Conservation (phyloP, 2,329 filamentous ascomycete genomes). For the Kalaharituber pfeilii region DNA sequence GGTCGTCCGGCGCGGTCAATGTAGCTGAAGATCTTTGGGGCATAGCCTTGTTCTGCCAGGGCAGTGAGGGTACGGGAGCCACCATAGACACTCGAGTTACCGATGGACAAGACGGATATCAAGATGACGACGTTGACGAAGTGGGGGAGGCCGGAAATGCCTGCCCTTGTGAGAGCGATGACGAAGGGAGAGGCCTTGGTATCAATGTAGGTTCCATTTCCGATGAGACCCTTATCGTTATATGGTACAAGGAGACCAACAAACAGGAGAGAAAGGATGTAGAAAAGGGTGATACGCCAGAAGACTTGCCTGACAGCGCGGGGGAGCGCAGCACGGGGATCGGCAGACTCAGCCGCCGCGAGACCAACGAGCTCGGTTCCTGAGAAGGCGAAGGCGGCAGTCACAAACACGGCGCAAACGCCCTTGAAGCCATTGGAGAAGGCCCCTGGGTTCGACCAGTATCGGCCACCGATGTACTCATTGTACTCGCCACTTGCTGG, state of each 20-base stretch:
- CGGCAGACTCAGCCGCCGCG: constrained; percentile 36
- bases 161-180: constrained; percentile 44
- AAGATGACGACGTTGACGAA: constrained; percentile 53
- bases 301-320: constrained; percentile 35
- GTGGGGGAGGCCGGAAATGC: constrained; percentile 41
- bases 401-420: constrained; percentile 42
- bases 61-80: constrained; percentile 43
- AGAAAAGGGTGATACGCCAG: constrained; percentile 36
- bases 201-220: constrained; percentile 23
- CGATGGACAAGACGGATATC: constrained; percentile 42
- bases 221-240: constrained; percentile 28
- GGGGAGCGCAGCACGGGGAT: constrained; percentile 35
- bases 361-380: constrained; percentile 39
- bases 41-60: constrained; percentile 42
- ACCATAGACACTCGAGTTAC: constrained; percentile 41
- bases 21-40: constrained; percentile 39
- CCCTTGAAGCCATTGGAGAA: constrained; percentile 36
- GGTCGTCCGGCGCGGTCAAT: constrained; percentile 58
- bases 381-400: constrained; percentile 40
- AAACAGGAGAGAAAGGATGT: constrained; percentile 32
- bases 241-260: constrained; percentile 32
- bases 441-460: constrained; percentile 31
- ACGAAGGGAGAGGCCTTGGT: constrained; percentile 45
- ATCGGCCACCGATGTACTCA: constrained; percentile 29
- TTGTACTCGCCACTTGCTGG: constrained; percentile 28